Percentiles rank a stretch among this genome's conserved stretches.
Evolutionary conservation across 2,329 filamentous ascomycete species (phyloP).

Genomic region (Trichoderma atroviride): DNA sequence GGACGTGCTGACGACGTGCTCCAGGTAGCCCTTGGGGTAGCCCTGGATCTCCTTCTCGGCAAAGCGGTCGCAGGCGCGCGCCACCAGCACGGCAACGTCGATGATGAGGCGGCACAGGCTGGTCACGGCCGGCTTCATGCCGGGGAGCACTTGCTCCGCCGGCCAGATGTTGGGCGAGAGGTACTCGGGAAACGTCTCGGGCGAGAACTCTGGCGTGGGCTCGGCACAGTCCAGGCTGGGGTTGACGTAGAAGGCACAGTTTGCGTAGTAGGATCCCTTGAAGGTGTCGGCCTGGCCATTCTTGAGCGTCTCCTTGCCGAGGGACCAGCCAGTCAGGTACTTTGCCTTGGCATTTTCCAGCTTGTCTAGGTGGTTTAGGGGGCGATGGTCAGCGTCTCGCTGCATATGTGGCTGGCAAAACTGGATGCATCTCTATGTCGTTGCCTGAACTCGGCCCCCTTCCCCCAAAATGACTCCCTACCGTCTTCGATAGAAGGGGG

Average conservation of each 20-base stretch:
- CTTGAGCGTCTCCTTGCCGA: slow-evolving; percentile 79
- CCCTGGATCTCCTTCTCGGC: slow-evolving; percentile 75
- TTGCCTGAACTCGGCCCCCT: slow-evolving; percentile 1
- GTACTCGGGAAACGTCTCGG: slow-evolving; percentile 79
- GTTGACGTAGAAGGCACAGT: slow-evolving; percentile 77
- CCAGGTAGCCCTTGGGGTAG: slow-evolving; percentile 78
- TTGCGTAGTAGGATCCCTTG: slow-evolving; percentile 84
- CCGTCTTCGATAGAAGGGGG: neutral
- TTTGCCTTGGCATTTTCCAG: slow-evolving; percentile 63
- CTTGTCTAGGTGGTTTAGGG: slow-evolving; percentile 44
- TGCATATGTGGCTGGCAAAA: neutral
- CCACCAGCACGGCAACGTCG: slow-evolving; percentile 85
- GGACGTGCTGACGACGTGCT: slow-evolving; percentile 82
- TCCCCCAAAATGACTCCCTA: neutral
- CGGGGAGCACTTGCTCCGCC: slow-evolving; percentile 65
- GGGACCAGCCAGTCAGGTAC: slow-evolving; percentile 75
- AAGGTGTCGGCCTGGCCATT: slow-evolving; percentile 77
- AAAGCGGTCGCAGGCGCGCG: slow-evolving; percentile 85
- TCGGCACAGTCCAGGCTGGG: slow-evolving; percentile 61
- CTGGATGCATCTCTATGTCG: neutral
- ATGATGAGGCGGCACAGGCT: slow-evolving; percentile 82
- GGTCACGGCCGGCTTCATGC: slow-evolving; percentile 74
- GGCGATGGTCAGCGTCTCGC: neutral
- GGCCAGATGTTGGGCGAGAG: slow-evolving; percentile 92
- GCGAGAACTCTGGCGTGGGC: slow-evolving; percentile 60